Evolutionary conservation across 169 alveolate species (phyloP).

Genomic region (Eimeria acervulina): DNA sequence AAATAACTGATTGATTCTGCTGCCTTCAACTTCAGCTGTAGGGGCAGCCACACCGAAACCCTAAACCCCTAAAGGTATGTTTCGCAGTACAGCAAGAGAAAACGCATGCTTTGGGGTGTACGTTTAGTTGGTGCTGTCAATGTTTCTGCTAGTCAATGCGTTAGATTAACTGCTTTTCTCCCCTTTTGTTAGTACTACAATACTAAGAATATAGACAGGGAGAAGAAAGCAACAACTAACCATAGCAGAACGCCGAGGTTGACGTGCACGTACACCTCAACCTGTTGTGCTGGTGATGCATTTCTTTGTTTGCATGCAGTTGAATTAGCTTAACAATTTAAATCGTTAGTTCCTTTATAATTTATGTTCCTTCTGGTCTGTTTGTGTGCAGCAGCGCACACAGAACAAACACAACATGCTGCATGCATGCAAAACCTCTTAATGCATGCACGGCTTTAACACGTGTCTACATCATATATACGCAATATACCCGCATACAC

Average conservation of each 20-base stretch:
- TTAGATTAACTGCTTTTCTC: neutral
- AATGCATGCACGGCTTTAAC: neutral
- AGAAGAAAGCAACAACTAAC: neutral
- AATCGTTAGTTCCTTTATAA: neutral
- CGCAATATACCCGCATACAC: neutral
- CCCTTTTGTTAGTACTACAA: too few species aligned
- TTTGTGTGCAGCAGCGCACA: neutral
- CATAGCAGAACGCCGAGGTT: neutral
- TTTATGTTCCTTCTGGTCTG: neutral
- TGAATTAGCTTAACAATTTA: neutral
- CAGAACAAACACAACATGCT: neutral
- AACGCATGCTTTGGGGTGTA: too few species aligned
- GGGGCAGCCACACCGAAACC: too few species aligned
- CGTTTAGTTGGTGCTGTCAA: neutral
- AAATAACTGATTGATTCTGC: neutral
- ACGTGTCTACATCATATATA: neutral
- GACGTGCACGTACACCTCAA: constrained; percentile 10
- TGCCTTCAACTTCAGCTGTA: neutral
- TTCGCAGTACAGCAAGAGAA: too few species aligned
- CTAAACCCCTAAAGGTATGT: too few species aligned
- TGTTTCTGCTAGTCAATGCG: neutral
- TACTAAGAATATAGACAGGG: too few species aligned
- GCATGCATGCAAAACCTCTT: neutral
- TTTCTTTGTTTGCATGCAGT: neutral
- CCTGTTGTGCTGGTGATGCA: neutral